Evolutionary conservation across 805 yeast species (phyloP).

Genomic region (Debaryomyces hansenii): DNA sequence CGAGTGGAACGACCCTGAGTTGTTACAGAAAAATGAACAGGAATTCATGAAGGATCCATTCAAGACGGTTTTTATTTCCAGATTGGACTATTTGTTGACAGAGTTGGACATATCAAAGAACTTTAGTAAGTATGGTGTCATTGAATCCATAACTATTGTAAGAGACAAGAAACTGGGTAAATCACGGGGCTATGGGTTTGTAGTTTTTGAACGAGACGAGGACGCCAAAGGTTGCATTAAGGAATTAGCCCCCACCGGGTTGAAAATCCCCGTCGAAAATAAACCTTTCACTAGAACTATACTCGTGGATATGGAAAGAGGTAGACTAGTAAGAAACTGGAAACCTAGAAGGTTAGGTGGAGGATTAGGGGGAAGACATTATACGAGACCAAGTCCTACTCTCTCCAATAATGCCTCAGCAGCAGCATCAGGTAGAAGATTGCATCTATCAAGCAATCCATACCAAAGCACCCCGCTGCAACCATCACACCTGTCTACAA

Average conservation of each 20-base stretch:
- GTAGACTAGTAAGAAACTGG: slow-evolving; percentile 66
- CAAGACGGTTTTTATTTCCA: slow-evolving; percentile 72
- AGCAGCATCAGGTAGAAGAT: slow-evolving; percentile 32
- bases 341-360: slow-evolving; percentile 81
- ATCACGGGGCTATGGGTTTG: slow-evolving; percentile 82
- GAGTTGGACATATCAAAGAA: slow-evolving; percentile 68
- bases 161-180: slow-evolving; percentile 40
- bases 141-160: slow-evolving; percentile 51
- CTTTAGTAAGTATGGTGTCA: slow-evolving; percentile 66
- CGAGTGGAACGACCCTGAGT: slow-evolving; percentile 34
- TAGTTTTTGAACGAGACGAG: slow-evolving; percentile 60
- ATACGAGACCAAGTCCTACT: slow-evolving; percentile 37
- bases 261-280: slow-evolving; percentile 34
- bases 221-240: slow-evolving; percentile 65
- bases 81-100: slow-evolving; percentile 62
- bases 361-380: slow-evolving; percentile 86
- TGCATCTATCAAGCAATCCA: slow-evolving; percentile 16
- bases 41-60: slow-evolving; percentile 58
- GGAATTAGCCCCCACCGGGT: slow-evolving; percentile 50
- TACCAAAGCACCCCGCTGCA: background rate
- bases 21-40: slow-evolving; percentile 28
- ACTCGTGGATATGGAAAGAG: slow-evolving; percentile 72
- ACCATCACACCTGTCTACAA: background rate
- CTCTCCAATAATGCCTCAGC: slow-evolving; percentile 33
- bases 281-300: slow-evolving; percentile 48